Percentiles rank a stretch among this genome's conserved stretches.
phyloP scores from a whole-genome alignment of 768 basidiomycete species.

The Auricularia sp. region DNA sequence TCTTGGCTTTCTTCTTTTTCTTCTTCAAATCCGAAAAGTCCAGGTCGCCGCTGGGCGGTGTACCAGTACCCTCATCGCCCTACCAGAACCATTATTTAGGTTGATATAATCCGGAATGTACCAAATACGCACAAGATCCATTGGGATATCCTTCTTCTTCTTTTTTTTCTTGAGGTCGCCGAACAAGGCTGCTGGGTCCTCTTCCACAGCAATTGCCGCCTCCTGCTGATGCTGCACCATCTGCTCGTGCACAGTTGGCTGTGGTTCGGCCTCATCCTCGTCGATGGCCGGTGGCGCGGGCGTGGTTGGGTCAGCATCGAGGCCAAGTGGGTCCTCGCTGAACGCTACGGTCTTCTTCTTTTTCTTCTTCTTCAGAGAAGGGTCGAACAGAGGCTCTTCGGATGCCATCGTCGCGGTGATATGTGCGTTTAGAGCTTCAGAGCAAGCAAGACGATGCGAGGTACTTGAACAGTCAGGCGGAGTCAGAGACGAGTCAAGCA shows the following conservation, averaged over 20 bases:
- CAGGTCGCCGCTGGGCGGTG: conserved; percentile 53
- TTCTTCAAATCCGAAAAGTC: conserved; percentile 92
- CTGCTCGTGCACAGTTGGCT: conserved; percentile 63
- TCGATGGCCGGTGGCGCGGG: conserved; percentile 59
- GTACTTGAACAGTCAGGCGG: too few species aligned
- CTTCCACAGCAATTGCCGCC: conserved; percentile 30
- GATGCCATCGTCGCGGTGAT: conserved; percentile 34
- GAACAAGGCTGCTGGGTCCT: conserved; percentile 76
- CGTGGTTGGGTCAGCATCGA: conserved; percentile 72
- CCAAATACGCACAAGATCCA: conserved; percentile 21
- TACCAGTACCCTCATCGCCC: conserved; percentile 39
- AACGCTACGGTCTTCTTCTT: conserved; percentile 79
- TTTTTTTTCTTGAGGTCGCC: conserved; percentile 81
- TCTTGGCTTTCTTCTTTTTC: conserved; percentile 89
- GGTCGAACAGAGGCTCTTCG: conserved; percentile 73
- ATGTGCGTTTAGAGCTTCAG: too few species aligned
- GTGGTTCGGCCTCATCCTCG: conserved; percentile 65
- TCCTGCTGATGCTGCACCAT: conserved; percentile 43
- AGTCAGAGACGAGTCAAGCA: too few species aligned
- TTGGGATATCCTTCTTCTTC: conserved; percentile 84
- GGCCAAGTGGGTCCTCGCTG: conserved; percentile 72
- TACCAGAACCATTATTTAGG: conserved; percentile 15
- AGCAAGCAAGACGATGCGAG: too few species aligned
- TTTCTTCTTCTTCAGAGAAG: conserved; percentile 62
- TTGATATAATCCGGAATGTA: not conserved